phyloP scores from a whole-genome alignment of 305 asterid genomes.

The Rubia tinctorum region DNA sequence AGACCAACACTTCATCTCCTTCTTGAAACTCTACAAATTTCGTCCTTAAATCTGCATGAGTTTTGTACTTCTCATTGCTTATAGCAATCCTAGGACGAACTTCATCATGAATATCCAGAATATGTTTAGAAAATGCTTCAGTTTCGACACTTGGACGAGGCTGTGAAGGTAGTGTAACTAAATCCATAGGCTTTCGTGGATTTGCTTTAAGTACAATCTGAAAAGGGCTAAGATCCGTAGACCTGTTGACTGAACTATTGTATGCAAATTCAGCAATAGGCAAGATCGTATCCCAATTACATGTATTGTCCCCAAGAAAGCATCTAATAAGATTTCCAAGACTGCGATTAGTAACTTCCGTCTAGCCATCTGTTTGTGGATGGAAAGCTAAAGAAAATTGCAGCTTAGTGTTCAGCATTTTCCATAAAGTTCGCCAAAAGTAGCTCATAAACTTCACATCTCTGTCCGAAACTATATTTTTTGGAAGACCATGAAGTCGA shows the following conservation, averaged over 20 bases:
- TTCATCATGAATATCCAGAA: conserved; percentile 4
- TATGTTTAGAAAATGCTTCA: conserved; percentile 7
- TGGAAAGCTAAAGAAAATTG: conserved; percentile 10
- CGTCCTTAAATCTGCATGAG: conserved; percentile 6
- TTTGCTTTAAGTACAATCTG: conserved; percentile 9
- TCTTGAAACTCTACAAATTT: not conserved
- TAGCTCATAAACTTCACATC: conserved; percentile 11
- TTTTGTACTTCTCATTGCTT: not conserved
- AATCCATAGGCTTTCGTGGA: conserved; percentile 12
- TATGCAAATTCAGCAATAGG: conserved; percentile 12
- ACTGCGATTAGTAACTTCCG: too few species aligned
- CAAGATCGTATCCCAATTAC: not conserved
- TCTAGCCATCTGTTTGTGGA: not conserved
- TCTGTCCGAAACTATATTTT: conserved; percentile 4
- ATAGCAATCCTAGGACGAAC: conserved; percentile 10
- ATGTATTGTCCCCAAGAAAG: too few species aligned
- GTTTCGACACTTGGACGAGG: not conserved
- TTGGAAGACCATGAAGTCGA: conserved; percentile 1
- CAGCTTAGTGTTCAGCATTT: not conserved
- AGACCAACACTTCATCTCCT: conserved; percentile 10
- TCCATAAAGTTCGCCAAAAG: conserved; percentile 12
- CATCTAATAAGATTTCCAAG: too few species aligned
- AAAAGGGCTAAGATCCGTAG: conserved; percentile 9
- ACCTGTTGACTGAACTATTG: not conserved
- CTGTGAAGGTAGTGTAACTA: conserved; percentile 9